Conservation (phyloP, 768 basidiomycete genomes). For the Lyophyllum shimeji region DNA sequence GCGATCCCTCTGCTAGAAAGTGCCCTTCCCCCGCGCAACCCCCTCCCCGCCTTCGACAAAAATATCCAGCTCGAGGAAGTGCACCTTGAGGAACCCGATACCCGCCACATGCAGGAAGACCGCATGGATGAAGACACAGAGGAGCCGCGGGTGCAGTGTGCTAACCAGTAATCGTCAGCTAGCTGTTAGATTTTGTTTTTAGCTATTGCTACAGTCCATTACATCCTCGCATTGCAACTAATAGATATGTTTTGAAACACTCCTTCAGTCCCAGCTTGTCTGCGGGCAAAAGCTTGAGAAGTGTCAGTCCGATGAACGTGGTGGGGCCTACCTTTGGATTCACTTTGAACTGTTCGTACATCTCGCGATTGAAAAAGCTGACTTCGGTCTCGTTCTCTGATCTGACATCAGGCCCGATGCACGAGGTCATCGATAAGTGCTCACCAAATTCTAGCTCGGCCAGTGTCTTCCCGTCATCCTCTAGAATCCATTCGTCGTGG, state of each 20-base stretch:
- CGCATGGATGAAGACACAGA: slow-evolving; percentile 92
- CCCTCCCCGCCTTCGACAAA: slow-evolving; percentile 67
- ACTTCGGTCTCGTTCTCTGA: slow-evolving; percentile 95
- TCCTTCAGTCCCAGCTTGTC: slow-evolving; percentile 47
- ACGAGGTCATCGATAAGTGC: slow-evolving; percentile 17
- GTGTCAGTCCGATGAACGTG: background rate
- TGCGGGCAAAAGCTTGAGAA: slow-evolving; percentile 16
- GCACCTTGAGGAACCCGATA: slow-evolving; percentile 75
- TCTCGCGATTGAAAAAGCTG: slow-evolving; percentile 80
- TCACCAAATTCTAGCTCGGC: slow-evolving; percentile 74
- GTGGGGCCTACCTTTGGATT: slow-evolving; percentile 69
- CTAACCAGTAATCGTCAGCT: slow-evolving; percentile 66
- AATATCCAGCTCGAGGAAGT: slow-evolving; percentile 79
- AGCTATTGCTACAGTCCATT: slow-evolving; percentile 31
- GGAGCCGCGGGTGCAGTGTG: slow-evolving; percentile 95
- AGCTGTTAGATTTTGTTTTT: slow-evolving; percentile 24
- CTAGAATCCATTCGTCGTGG: slow-evolving; percentile 90
- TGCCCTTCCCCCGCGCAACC: slow-evolving; percentile 78
- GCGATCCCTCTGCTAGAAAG: slow-evolving; percentile 74
- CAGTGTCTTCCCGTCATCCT: slow-evolving; percentile 65
- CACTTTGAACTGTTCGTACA: slow-evolving; percentile 79
- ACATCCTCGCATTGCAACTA: slow-evolving; percentile 34
- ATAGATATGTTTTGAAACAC: slow-evolving; percentile 26
- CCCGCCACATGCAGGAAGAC: slow-evolving; percentile 66
- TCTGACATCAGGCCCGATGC: background rate